phyloP scores from a whole-genome alignment of 805 yeast genomes.

The Ogataea trehaloabstinens region DNA sequence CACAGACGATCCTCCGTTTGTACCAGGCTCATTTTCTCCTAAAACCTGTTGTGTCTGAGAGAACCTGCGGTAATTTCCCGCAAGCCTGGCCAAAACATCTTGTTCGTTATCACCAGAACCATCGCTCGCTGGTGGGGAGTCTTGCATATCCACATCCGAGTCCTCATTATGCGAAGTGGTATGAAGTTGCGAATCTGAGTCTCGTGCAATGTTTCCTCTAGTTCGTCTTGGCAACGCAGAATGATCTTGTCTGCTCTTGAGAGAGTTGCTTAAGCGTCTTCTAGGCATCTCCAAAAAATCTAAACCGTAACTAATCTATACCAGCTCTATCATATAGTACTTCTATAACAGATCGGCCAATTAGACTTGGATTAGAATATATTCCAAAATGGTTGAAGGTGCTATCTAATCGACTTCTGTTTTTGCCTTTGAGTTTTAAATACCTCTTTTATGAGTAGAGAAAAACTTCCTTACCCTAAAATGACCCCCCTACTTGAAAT shows the following conservation, averaged over 20 bases:
- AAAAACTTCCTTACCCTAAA: too few species aligned
- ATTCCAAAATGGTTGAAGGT: too few species aligned
- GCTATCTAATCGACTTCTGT: too few species aligned
- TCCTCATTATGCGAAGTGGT: slow-evolving; percentile 17
- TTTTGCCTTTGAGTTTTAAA: too few species aligned
- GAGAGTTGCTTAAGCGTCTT: slow-evolving; percentile 5
- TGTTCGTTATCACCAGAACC: slow-evolving; percentile 25
- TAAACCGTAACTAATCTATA: too few species aligned
- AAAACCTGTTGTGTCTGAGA: slow-evolving; percentile 26
- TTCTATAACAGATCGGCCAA: too few species aligned
- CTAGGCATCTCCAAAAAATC: slow-evolving; percentile 5
- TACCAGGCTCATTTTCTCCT: background rate
- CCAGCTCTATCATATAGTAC: too few species aligned
- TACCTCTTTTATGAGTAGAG: too few species aligned
- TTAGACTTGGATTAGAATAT: too few species aligned
- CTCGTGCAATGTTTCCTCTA: slow-evolving; percentile 5
- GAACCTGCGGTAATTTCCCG: slow-evolving; percentile 38
- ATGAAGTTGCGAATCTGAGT: slow-evolving; percentile 2
- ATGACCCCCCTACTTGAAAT: too few species aligned
- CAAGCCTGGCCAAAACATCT: slow-evolving; percentile 35
- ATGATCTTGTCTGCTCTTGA: slow-evolving; percentile 2
- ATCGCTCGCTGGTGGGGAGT: slow-evolving; percentile 21
- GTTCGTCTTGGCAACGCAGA: slow-evolving; percentile 2
- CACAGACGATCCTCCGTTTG: background rate
- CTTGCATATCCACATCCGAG: slow-evolving; percentile 29